Percentiles rank a stretch among this genome's conserved stretches.
Evolutionary conservation across 768 basidiomycete genomes (phyloP).

Genomic region (Pholiota conissans): DNA sequence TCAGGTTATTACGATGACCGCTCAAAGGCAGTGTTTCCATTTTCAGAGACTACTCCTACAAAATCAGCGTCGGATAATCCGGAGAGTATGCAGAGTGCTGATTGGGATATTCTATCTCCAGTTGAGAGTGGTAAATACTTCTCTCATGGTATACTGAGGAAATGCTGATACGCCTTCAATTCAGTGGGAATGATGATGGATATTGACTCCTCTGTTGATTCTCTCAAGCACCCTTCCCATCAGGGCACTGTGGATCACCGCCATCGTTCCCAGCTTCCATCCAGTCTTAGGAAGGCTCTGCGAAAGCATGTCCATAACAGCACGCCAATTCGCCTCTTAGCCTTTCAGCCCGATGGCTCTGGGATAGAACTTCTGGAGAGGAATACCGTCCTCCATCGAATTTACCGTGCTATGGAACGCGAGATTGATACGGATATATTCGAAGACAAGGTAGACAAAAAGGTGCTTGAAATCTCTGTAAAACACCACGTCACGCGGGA

Average conservation of each 20-base stretch:
- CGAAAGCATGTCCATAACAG: background rate
- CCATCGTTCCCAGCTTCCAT: background rate
- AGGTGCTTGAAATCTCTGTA: background rate
- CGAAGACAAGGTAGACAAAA: background rate
- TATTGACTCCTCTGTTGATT: background rate
- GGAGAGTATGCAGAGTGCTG: background rate
- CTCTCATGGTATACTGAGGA: background rate
- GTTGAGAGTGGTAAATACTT: background rate
- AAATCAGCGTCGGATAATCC: too few relatives aligned
- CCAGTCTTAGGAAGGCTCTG: background rate
- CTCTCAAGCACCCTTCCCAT: background rate
- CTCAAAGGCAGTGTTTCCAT: background rate
- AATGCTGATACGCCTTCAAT: background rate
- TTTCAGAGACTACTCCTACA: too few relatives aligned
- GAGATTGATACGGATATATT: background rate
- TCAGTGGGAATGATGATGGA: background rate
- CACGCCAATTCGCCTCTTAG: conserved; percentile 7
- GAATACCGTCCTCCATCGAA: background rate
- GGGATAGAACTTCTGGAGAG: conserved; percentile 7
- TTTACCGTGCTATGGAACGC: background rate
- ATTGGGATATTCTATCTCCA: background rate
- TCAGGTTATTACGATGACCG: background rate
- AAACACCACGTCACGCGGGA: background rate
- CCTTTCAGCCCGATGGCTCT: conserved; percentile 1
- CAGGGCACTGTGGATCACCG: background rate